Conservation (phyloP, 139 green algal species). For the Chlamydomonas eustigma region DNA sequence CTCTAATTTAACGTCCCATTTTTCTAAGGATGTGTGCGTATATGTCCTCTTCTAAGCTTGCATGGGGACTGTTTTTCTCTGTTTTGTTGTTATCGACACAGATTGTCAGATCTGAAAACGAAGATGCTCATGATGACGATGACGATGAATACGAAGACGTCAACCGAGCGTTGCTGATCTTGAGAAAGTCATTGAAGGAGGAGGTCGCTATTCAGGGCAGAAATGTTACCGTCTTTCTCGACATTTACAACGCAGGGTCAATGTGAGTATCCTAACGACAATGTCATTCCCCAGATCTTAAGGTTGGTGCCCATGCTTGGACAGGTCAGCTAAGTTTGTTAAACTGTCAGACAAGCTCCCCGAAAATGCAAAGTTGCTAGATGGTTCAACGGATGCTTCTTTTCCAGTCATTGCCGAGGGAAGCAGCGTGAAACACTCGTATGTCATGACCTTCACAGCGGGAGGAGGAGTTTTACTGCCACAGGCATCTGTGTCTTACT, state of each 20-base stretch:
- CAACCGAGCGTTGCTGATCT: slow-evolving; percentile 3
- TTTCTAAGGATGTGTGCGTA: too few relatives aligned
- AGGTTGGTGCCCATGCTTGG: not conserved
- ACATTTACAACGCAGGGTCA: slow-evolving; percentile 12
- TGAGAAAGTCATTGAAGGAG: slow-evolving; percentile 8
- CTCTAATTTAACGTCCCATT: too few relatives aligned
- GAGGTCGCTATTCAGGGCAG: not conserved
- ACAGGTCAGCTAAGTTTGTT: slow-evolving; percentile 5
- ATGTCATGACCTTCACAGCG: slow-evolving; percentile 5
- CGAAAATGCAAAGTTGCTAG: not conserved
- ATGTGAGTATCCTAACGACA: slow-evolving; percentile 3
- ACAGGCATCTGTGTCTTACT: not conserved
- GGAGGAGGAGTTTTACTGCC: not conserved
- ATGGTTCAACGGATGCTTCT: not conserved
- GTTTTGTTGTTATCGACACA: not conserved
- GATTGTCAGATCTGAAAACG: not conserved
- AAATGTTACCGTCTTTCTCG: slow-evolving; percentile 4
- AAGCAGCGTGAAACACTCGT: not conserved
- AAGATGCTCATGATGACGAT: not conserved
- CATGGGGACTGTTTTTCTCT: not conserved
- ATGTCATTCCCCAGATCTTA: not conserved
- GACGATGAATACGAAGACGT: slow-evolving; percentile 20
- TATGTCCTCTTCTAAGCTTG: not conserved
- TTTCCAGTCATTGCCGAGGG: not conserved
- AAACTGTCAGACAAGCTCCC: not conserved